Evolutionary conservation across 2,329 filamentous ascomycete species (phyloP).

Genomic region (Microdochium nivale): DNA sequence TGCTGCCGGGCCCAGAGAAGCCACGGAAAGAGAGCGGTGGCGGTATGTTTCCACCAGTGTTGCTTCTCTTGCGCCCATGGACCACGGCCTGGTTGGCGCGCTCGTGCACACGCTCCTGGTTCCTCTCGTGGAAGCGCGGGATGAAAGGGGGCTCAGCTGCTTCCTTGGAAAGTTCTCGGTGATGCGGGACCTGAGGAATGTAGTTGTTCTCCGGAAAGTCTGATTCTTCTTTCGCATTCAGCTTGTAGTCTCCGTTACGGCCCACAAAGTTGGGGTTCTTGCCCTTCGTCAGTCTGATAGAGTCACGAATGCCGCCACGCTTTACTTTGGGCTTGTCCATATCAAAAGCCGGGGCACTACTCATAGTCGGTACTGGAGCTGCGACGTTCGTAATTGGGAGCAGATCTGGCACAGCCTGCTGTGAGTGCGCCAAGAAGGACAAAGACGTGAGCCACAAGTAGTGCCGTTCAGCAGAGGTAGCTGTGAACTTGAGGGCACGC

Average conservation of each 20-base stretch:
- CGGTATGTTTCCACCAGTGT: constrained; percentile 68
- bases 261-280: constrained; percentile 34
- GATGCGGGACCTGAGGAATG: constrained; percentile 26
- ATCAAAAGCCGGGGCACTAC: constrained; percentile 41
- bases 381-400: constrained; percentile 36
- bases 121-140: constrained; percentile 57
- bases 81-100: constrained; percentile 35
- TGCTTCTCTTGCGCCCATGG: constrained; percentile 82
- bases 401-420: constrained; percentile 70
- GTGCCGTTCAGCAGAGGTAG: constrained; percentile 72
- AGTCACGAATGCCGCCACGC: constrained; percentile 65
- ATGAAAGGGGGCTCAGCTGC: constrained; percentile 65
- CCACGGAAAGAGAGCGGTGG: constrained; percentile 69
- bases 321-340: constrained; percentile 37
- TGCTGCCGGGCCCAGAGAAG: constrained; percentile 53
- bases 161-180: constrained; percentile 43
- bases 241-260: constrained; percentile 19
- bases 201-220: constrained; percentile 25
- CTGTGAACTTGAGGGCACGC: constrained; percentile 91
- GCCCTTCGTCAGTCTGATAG: constrained; percentile 80
- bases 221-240: constrained; percentile 24
- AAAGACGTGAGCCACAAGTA: constrained; percentile 92
- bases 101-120: constrained; percentile 27
- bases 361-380: constrained; percentile 34
- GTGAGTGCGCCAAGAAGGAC: constrained; percentile 88